These are phyloP conservation scores for Populus tomentosa DNA, from an alignment of 441 rosid species.

Conservation along the genomic window DNA sequence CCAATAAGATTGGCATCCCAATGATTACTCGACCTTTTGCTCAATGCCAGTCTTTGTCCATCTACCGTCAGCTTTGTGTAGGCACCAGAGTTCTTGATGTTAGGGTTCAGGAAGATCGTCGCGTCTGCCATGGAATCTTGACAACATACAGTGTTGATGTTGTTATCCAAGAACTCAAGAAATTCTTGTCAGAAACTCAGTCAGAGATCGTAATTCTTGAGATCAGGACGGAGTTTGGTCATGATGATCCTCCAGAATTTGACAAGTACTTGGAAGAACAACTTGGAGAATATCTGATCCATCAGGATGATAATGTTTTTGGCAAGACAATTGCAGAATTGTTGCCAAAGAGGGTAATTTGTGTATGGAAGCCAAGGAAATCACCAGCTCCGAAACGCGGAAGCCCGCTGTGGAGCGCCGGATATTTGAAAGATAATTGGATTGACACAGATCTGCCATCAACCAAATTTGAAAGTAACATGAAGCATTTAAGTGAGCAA, in stretches of 20 bases:
- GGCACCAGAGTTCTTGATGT: constrained; percentile 73
- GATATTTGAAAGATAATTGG: constrained; percentile 82
- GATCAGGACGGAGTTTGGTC: constrained; percentile 82
- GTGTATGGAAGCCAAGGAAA: constrained; percentile 82
- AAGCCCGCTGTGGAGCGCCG: constrained; percentile 58
- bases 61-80: constrained; percentile 64
- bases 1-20: constrained; percentile 75
- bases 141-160: constrained; percentile 60
- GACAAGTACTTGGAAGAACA: constrained; percentile 63
- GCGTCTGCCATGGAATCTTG: constrained; percentile 80
- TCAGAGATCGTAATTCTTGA: constrained; percentile 80
- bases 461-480: constrained; percentile 76
- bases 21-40: constrained; percentile 75
- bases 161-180: constrained; percentile 60
- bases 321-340: constrained; percentile 58
- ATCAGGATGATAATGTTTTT: constrained; percentile 69
- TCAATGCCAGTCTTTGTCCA: constrained; percentile 74
- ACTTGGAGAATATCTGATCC: constrained; percentile 64
- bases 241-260: constrained; percentile 69
- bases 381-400: constrained; percentile 65
- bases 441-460: constrained; percentile 85
- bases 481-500: constrained; percentile 67
- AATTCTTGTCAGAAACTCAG: constrained; percentile 65
- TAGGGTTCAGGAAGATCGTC: constrained; percentile 66
- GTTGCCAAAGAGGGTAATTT: constrained; percentile 71